Conservation (phyloP, 345 rosid species). For the Camelina sativa region DNA sequence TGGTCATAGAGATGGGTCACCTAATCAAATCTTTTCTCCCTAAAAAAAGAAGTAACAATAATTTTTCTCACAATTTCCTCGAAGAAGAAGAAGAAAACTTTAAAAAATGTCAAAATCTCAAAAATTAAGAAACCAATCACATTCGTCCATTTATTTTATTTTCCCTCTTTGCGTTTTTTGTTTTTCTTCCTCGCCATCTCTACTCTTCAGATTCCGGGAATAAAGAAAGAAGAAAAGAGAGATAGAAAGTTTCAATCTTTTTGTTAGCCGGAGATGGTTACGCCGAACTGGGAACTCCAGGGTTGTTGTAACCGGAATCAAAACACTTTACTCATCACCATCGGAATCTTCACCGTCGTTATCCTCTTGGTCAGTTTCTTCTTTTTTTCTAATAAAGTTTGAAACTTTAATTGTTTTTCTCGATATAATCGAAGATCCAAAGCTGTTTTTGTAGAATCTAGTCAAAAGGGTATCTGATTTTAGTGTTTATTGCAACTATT, state of each 20-base stretch:
- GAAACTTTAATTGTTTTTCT: slow-evolving; percentile 17
- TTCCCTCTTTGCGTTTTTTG: not conserved
- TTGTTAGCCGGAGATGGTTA: slow-evolving; percentile 37
- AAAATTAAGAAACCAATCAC: slow-evolving; percentile 41
- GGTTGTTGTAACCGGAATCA: slow-evolving; percentile 82
- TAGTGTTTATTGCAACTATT: not conserved
- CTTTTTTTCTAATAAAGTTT: slow-evolving; percentile 12
- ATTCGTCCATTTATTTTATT: slow-evolving; percentile 19
- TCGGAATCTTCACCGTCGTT: slow-evolving; percentile 84
- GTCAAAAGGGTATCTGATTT: slow-evolving; percentile 30
- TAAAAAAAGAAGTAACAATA: not conserved
- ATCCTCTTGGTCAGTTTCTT: slow-evolving; percentile 68
- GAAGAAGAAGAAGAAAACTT: slow-evolving; percentile 18
- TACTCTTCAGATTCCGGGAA: slow-evolving; percentile 31
- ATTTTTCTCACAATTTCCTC: slow-evolving; percentile 17
- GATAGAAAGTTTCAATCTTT: slow-evolving; percentile 16
- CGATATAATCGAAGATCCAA: slow-evolving; percentile 27
- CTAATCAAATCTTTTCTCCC: slow-evolving; percentile 5
- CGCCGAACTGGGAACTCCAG: slow-evolving; percentile 87
- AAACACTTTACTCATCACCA: slow-evolving; percentile 58
- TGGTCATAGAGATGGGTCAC: slow-evolving; percentile 38
- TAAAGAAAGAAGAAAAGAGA: not conserved
- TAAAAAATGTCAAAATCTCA: slow-evolving; percentile 24
- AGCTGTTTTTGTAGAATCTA: not conserved
- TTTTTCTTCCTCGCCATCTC: slow-evolving; percentile 14